Conservation (phyloP, 805 yeast genomes). For the Lipomyces oligophaga region DNA sequence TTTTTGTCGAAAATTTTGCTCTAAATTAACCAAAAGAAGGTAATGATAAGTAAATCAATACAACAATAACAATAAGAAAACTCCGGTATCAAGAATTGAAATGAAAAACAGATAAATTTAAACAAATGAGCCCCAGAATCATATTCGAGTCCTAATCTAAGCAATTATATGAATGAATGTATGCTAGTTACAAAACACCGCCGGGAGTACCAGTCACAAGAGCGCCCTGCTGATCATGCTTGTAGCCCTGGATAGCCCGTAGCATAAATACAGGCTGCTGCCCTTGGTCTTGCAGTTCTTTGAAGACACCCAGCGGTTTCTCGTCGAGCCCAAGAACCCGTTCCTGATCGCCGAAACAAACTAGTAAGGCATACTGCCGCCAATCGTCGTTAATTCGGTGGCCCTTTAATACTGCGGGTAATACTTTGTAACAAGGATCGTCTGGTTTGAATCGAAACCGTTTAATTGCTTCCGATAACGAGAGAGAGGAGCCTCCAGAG, state of each 20-base stretch:
- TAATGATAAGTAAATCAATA: too few species aligned
- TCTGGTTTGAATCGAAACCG: constrained; percentile 82
- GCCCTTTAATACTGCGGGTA: constrained; percentile 83
- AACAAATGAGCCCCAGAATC: too few species aligned
- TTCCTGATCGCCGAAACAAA: constrained; percentile 88
- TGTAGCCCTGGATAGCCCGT: constrained; percentile 63
- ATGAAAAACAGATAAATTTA: too few species aligned
- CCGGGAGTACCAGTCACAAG: constrained; percentile 30
- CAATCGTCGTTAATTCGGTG: constrained; percentile 79
- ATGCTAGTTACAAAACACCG: constrained; percentile 26
- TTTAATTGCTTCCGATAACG: constrained; percentile 62
- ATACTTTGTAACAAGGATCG: constrained; percentile 83
- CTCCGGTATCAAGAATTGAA: too few species aligned
- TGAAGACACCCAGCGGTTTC: constrained; percentile 79
- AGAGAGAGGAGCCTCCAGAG: constrained; percentile 12
- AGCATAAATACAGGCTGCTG: constrained; percentile 89
- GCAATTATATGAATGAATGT: too few species aligned
- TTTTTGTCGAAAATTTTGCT: too few species aligned
- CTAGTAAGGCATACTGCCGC: constrained; percentile 82
- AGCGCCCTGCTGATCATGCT: constrained; percentile 31
- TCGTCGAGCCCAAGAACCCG: constrained; percentile 78
- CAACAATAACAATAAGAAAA: too few species aligned
- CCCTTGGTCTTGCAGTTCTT: constrained; percentile 80
- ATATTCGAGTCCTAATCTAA: too few species aligned
- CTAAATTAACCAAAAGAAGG: too few species aligned